Percentiles rank a stretch among this genome's conserved stretches.
These are phyloP conservation scores for Penicillium occitanis DNA, from an alignment of 2,329 filamentous ascomycete genomes.

Conservation along the genomic window DNA sequence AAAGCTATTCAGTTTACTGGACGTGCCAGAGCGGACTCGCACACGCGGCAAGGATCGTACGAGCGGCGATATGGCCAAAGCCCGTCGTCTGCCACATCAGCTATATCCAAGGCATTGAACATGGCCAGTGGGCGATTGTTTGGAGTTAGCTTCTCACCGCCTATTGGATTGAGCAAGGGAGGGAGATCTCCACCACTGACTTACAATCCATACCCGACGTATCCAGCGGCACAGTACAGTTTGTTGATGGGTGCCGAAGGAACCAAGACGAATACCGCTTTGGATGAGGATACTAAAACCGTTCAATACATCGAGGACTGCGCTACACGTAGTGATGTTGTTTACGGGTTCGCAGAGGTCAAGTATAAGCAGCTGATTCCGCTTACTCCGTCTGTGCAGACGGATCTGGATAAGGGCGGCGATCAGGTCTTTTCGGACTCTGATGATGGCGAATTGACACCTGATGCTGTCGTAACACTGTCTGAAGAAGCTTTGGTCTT, in stretches of 20 bases:
- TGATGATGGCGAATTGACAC: conserved; percentile 76
- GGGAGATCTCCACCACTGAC: conserved; percentile 48
- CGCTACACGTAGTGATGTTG: conserved; percentile 89
- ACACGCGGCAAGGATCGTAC: conserved; percentile 76
- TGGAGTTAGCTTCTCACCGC: conserved; percentile 53
- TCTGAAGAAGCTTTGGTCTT: conserved; percentile 94
- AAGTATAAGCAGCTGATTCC: conserved; percentile 98
- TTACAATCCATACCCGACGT: conserved; percentile 75
- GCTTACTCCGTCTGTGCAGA: conserved; percentile 66
- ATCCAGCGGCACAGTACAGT: conserved; percentile 71
- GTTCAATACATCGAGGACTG: conserved; percentile 86
- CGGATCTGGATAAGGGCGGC: conserved; percentile 34
- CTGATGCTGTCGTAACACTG: conserved; percentile 79
- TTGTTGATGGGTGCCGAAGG: conserved; percentile 64
- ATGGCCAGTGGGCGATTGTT: conserved; percentile 72
- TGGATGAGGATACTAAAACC: conserved; percentile 77
- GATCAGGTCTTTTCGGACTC: conserved; percentile 44
- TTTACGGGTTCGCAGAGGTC: conserved; percentile 96
- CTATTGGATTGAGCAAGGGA: conserved; percentile 46
- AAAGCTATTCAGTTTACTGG: conserved; percentile 74
- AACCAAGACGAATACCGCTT: conserved; percentile 55
- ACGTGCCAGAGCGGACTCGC: conserved; percentile 60
- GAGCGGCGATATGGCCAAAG: conserved; percentile 73
- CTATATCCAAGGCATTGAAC: conserved; percentile 91
- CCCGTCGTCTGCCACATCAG: conserved; percentile 78